These are phyloP conservation scores for Rhizodiscina lignyota DNA, from an alignment of 495 filamentous ascomycete genomes.

Conservation along the genomic window DNA sequence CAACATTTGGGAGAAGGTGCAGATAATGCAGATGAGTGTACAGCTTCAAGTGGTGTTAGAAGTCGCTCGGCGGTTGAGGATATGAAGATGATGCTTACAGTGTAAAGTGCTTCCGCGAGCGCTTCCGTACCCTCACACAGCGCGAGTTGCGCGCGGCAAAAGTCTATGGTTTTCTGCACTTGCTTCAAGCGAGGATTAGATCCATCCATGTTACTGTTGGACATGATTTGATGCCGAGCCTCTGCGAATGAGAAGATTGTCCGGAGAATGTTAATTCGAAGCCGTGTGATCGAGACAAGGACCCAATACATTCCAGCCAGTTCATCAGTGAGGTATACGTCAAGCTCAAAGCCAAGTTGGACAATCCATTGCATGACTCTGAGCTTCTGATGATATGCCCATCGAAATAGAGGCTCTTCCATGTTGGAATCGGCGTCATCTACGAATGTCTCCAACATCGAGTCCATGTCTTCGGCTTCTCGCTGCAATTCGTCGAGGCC, in stretches of 20 bases:
- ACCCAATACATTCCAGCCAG: slow-evolving; percentile 74
- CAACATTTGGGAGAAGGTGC: slow-evolving; percentile 28
- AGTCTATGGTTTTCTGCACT: not conserved
- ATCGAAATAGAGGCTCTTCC: slow-evolving; percentile 61
- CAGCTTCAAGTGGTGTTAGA: slow-evolving; percentile 31
- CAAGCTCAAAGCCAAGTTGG: slow-evolving; percentile 90
- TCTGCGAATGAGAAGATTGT: not conserved
- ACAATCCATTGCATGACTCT: slow-evolving; percentile 73
- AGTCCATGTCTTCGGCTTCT: slow-evolving; percentile 31
- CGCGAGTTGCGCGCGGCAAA: slow-evolving; percentile 54
- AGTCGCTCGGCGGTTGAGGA: not conserved
- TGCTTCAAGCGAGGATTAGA: not conserved
- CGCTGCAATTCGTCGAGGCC: slow-evolving; percentile 70
- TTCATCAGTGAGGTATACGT: slow-evolving; percentile 78
- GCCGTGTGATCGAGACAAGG: not conserved
- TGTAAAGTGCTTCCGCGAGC: slow-evolving; percentile 46
- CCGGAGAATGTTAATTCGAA: not conserved
- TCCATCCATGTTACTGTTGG: not conserved
- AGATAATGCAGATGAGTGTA: slow-evolving; percentile 51
- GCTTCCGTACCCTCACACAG: slow-evolving; percentile 25
- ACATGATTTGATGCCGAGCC: not conserved
- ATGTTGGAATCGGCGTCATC: slow-evolving; percentile 9
- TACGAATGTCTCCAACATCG: not conserved
- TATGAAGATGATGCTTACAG: slow-evolving; percentile 21
- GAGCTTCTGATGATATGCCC: slow-evolving; percentile 81